Percentiles rank a stretch among this genome's conserved stretches.
phyloP scores from a whole-genome alignment of 2,329 filamentous ascomycete genomes.

The Sporothrix brasiliensis region DNA sequence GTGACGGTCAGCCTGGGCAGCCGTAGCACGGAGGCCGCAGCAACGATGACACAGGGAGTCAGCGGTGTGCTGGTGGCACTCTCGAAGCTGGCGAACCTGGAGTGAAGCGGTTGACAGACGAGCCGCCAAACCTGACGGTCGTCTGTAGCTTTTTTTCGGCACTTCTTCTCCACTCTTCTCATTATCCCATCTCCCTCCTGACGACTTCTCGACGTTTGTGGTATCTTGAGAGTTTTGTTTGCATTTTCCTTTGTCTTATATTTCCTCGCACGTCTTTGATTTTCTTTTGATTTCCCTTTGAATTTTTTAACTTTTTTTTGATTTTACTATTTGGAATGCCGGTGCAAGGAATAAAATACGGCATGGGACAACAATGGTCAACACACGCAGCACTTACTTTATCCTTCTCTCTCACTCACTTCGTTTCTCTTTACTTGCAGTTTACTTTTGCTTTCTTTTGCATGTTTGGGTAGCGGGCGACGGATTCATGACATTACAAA shows the following conservation, averaged over 20 bases:
- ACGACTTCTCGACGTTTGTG: too few species aligned
- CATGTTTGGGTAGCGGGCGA: constrained; percentile 24
- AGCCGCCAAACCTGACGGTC: too few species aligned
- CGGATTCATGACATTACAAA: constrained; percentile 26
- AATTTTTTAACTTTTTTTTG: constrained; percentile 10
- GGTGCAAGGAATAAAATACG: constrained; percentile 24
- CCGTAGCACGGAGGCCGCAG: constrained; percentile 83
- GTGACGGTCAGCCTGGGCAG: constrained; percentile 85
- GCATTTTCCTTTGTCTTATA: too few species aligned
- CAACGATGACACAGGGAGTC: constrained; percentile 86
- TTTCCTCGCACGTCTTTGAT: too few species aligned
- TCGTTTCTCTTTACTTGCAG: neutral
- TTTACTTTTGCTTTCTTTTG: constrained; percentile 15
- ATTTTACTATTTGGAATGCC: constrained; percentile 20
- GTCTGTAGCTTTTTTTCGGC: neutral
- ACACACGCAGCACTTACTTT: neutral
- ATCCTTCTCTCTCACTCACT: neutral
- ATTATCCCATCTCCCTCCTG: too few species aligned
- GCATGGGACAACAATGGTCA: constrained; percentile 16
- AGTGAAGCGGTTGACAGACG: neutral
- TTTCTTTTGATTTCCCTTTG: neutral
- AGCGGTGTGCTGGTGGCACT: constrained; percentile 59
- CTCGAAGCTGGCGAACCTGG: constrained; percentile 32
- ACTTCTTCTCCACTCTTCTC: too few species aligned
- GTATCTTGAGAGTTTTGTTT: too few species aligned